These are phyloP conservation scores for Ophiostoma tasmaniense DNA, from an alignment of 2,329 filamentous ascomycete genomes.

Conservation along the genomic window DNA sequence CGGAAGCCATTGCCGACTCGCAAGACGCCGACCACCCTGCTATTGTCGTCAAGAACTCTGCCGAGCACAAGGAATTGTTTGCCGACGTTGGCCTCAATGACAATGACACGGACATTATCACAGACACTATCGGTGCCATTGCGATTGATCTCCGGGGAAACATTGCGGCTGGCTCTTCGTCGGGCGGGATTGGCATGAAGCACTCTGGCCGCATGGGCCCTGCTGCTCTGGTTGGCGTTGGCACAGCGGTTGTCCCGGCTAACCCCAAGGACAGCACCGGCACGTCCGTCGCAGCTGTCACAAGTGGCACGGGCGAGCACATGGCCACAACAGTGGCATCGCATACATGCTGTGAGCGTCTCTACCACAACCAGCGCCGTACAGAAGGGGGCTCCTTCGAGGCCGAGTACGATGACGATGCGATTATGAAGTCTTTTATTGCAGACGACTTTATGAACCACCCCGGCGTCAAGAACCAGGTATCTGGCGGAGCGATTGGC, in stretches of 20 bases:
- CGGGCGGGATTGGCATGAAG: slow-evolving; percentile 98
- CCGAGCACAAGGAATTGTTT: neutral
- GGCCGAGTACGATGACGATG: slow-evolving; percentile 66
- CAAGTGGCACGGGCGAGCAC: slow-evolving; percentile 92
- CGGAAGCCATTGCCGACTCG: neutral
- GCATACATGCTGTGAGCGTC: slow-evolving; percentile 71
- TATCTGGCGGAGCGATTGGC: slow-evolving; percentile 80
- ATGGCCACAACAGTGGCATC: slow-evolving; percentile 95
- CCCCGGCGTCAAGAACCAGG: slow-evolving; percentile 70
- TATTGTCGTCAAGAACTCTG: neutral
- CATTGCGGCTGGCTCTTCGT: slow-evolving; percentile 92
- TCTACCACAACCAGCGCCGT: slow-evolving; percentile 63
- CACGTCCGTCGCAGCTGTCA: slow-evolving; percentile 71
- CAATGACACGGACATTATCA: slow-evolving; percentile 48
- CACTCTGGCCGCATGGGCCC: slow-evolving; percentile 85
- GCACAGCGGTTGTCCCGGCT: slow-evolving; percentile 77
- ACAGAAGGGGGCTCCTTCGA: slow-evolving; percentile 53
- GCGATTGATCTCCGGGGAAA: slow-evolving; percentile 78
- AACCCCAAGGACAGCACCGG: slow-evolving; percentile 61
- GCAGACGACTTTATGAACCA: slow-evolving; percentile 87
- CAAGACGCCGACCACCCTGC: neutral
- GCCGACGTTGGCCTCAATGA: slow-evolving; percentile 10
- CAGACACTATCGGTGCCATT: slow-evolving; percentile 92
- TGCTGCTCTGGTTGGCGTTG: slow-evolving; percentile 84
- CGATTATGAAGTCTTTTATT: slow-evolving; percentile 67